Percentiles rank a stretch among this genome's conserved stretches.
Evolutionary conservation across 441 rosid genomes (phyloP).

Genomic region (Raphanus hybrid): DNA sequence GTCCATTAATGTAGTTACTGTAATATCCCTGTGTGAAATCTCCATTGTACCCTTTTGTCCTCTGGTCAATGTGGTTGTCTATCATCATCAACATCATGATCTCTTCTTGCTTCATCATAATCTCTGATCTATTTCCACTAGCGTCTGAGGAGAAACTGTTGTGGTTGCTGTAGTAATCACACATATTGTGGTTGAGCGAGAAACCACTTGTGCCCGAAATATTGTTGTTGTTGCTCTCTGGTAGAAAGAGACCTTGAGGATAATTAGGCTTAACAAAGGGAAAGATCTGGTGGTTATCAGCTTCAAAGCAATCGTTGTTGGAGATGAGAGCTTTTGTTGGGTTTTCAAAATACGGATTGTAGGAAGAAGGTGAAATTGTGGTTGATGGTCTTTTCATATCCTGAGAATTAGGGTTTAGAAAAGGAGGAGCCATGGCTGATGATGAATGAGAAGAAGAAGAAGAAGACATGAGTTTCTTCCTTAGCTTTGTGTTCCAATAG

Average conservation of each 20-base stretch:
- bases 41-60: conserved; percentile 35
- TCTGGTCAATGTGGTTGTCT: conserved; percentile 40
- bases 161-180: conserved; percentile 34
- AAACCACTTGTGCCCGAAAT: conserved; percentile 32
- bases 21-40: conserved; percentile 33
- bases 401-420: conserved; percentile 36
- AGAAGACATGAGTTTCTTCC: conserved; percentile 63
- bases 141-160: conserved; percentile 25
- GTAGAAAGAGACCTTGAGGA: conserved; percentile 26
- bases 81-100: conserved; percentile 40
- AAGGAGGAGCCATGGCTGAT: conserved; percentile 34
- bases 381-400: conserved; percentile 41
- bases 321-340: conserved; percentile 46
- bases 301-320: conserved; percentile 34
- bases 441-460: conserved; percentile 49
- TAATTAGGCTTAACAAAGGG: conserved; percentile 34
- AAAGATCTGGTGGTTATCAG: conserved; percentile 42
- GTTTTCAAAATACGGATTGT: conserved; percentile 46
- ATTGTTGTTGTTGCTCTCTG: conserved; percentile 15
- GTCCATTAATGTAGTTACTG: conserved; percentile 31
- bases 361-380: conserved; percentile 39
- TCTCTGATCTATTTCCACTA: conserved; percentile 36
- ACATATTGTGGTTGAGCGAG: conserved; percentile 31
- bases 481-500: conserved; percentile 74
- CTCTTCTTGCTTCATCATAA: conserved; percentile 38